phyloP scores from a whole-genome alignment of 2,329 filamentous ascomycete genomes.

The Diplodia scrobiculata region DNA sequence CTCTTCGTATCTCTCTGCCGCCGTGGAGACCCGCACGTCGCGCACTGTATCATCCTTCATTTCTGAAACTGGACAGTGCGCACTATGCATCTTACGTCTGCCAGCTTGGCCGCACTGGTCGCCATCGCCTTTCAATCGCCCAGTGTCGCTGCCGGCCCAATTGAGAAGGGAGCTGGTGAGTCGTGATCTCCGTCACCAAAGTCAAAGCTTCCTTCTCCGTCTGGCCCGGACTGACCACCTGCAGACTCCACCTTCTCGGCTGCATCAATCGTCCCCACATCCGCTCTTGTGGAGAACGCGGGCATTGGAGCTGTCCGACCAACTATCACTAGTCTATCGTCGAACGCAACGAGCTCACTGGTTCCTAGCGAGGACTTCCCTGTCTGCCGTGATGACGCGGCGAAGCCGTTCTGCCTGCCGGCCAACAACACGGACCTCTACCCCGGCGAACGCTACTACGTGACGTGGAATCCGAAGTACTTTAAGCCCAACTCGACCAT shows the following conservation, averaged over 20 bases:
- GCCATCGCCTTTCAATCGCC: conserved; percentile 31
- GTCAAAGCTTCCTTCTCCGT: conserved; percentile 22
- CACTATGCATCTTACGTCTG: conserved; percentile 32
- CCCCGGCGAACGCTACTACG: conserved; percentile 45
- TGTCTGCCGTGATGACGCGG: conserved; percentile 37
- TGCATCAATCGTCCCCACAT: conserved; percentile 30
- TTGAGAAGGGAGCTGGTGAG: conserved; percentile 35
- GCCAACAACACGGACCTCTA: conserved; percentile 41
- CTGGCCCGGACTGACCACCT: conserved; percentile 16
- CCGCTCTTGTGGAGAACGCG: conserved; percentile 33
- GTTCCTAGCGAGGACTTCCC: conserved; percentile 38
- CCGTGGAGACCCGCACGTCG: conserved; percentile 4
- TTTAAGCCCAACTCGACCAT: conserved; percentile 37
- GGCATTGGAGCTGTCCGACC: conserved; percentile 33
- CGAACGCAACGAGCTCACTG: conserved; percentile 13
- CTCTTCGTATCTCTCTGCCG: neutral
- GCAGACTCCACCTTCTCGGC: conserved; percentile 31
- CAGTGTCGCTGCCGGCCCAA: conserved; percentile 33
- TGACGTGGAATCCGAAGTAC: conserved; percentile 33
- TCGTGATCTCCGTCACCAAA: conserved; percentile 2
- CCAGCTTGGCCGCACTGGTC: conserved; percentile 30
- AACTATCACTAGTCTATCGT: conserved; percentile 17
- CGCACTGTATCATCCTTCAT: conserved; percentile 18
- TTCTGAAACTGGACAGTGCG: neutral
- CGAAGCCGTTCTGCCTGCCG: conserved; percentile 43